These are phyloP conservation scores for Xylaria sp. DNA, from an alignment of 2,329 filamentous ascomycete species.

Conservation along the genomic window DNA sequence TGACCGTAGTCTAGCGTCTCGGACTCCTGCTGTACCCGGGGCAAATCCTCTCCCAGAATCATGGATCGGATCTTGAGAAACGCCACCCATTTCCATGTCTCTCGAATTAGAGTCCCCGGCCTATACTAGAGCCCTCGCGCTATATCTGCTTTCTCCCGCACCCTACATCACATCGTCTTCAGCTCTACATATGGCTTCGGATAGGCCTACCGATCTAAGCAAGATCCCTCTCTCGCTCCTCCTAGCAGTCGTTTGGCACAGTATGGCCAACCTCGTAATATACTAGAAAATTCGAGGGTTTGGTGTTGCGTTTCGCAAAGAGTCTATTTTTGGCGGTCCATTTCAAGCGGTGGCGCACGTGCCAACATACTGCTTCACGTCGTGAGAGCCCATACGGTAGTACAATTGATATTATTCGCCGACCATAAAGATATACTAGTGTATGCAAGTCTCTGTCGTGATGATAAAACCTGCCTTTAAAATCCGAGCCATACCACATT, in stretches of 20 bases:
- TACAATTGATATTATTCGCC: neutral
- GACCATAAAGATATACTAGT: conserved; percentile 7
- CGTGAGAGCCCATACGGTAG: neutral
- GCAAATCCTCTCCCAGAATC: neutral
- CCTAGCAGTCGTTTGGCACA: too few relatives aligned
- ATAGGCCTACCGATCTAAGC: neutral
- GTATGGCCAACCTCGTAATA: neutral
- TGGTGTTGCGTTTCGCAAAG: neutral
- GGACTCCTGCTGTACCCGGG: neutral
- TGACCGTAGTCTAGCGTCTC: neutral
- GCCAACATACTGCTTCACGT: neutral
- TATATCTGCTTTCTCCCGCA: neutral
- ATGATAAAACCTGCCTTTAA: neutral
- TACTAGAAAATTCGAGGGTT: neutral
- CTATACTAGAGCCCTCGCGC: neutral
- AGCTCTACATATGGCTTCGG: neutral
- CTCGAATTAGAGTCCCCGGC: neutral
- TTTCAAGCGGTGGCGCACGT: neutral
- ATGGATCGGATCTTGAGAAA: conserved; percentile 1
- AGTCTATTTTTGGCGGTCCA: neutral
- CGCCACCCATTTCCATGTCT: neutral
- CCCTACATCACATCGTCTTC: neutral
- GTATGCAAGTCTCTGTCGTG: conserved; percentile 13
- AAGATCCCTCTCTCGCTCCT: neutral
- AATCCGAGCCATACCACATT: conserved; percentile 19